phyloP scores from a whole-genome alignment of 768 basidiomycete genomes.

The Rossbeevera mucosa region DNA sequence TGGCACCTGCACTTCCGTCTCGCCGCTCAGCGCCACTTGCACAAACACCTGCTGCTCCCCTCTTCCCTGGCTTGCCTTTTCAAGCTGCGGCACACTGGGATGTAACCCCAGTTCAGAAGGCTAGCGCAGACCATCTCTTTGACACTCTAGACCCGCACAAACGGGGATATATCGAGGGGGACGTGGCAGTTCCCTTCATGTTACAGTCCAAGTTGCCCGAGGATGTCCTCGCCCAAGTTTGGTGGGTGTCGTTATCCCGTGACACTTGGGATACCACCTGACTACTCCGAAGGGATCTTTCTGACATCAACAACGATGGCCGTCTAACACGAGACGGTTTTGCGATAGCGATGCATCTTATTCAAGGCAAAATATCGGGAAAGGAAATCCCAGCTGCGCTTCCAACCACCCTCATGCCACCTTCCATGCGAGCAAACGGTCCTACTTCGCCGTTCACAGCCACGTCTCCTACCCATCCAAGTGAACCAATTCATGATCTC shows the following conservation, averaged over 20 bases:
- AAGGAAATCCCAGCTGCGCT: conserved; percentile 69
- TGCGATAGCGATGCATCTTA: conserved; percentile 92
- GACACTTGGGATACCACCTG: not conserved
- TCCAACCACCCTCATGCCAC: conserved; percentile 75
- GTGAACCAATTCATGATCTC: conserved; percentile 41
- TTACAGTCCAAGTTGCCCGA: conserved; percentile 81
- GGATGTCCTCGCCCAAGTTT: conserved; percentile 82
- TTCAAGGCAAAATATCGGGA: conserved; percentile 79
- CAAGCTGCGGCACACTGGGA: conserved; percentile 59
- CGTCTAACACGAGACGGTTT: conserved; percentile 86
- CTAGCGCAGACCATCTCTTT: conserved; percentile 72
- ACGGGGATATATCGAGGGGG: conserved; percentile 83
- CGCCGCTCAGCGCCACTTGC: conserved; percentile 16
- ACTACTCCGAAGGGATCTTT: conserved; percentile 69
- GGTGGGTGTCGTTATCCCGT: conserved; percentile 48
- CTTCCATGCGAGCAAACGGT: conserved; percentile 58
- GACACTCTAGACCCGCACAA: conserved; percentile 71
- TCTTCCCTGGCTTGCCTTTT: conserved; percentile 27
- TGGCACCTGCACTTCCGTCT: conserved; percentile 21
- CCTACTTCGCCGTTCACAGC: conserved; percentile 36
- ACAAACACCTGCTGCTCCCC: conserved; percentile 22
- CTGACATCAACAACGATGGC: conserved; percentile 87
- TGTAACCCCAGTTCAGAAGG: conserved; percentile 76
- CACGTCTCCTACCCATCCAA: conserved; percentile 33
- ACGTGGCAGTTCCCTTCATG: conserved; percentile 95